phyloP scores from a whole-genome alignment of 306 rosid species.

The Potentilla sterilis region DNA sequence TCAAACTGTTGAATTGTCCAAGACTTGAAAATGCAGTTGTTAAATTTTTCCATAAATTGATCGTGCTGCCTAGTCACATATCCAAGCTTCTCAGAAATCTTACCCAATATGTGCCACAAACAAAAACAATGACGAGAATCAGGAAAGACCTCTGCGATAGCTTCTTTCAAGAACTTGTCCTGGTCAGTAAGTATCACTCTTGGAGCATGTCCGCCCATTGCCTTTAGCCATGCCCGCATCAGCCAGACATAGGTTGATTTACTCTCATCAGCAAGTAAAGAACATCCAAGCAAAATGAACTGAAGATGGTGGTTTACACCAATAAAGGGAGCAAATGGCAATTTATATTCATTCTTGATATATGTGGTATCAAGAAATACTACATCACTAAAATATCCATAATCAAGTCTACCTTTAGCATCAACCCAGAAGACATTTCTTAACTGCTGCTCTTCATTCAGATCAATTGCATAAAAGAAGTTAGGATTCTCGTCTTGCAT shows the following conservation, averaged over 20 bases:
- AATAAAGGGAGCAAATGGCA: slow-evolving; percentile 43
- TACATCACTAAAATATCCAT: slow-evolving; percentile 40
- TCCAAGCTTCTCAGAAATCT: slow-evolving; percentile 46
- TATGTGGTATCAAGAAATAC: slow-evolving; percentile 41
- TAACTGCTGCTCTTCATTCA: slow-evolving; percentile 43
- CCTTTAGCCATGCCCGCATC: slow-evolving; percentile 44
- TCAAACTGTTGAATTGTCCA: slow-evolving; percentile 44
- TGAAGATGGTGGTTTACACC: slow-evolving; percentile 51
- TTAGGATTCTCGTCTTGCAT: slow-evolving; percentile 52
- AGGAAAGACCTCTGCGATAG: slow-evolving; percentile 39
- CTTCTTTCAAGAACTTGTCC: slow-evolving; percentile 40
- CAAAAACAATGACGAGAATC: slow-evolving; percentile 44
- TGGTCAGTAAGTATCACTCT: slow-evolving; percentile 39
- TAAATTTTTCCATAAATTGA: slow-evolving; percentile 34
- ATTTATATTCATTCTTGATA: slow-evolving; percentile 37
- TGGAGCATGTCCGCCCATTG: slow-evolving; percentile 47
- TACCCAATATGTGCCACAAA: slow-evolving; percentile 47
- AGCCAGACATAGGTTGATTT: slow-evolving; percentile 42
- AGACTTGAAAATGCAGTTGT: slow-evolving; percentile 46
- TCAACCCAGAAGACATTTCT: slow-evolving; percentile 51
- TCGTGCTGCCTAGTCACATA: slow-evolving; percentile 35
- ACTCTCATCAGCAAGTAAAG: slow-evolving; percentile 45
- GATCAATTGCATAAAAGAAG: slow-evolving; percentile 49
- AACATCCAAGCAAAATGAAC: slow-evolving; percentile 42
- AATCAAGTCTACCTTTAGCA: slow-evolving; percentile 45